phyloP scores from a whole-genome alignment of 768 basidiomycete genomes.

The Auricularia auricula-judae region DNA sequence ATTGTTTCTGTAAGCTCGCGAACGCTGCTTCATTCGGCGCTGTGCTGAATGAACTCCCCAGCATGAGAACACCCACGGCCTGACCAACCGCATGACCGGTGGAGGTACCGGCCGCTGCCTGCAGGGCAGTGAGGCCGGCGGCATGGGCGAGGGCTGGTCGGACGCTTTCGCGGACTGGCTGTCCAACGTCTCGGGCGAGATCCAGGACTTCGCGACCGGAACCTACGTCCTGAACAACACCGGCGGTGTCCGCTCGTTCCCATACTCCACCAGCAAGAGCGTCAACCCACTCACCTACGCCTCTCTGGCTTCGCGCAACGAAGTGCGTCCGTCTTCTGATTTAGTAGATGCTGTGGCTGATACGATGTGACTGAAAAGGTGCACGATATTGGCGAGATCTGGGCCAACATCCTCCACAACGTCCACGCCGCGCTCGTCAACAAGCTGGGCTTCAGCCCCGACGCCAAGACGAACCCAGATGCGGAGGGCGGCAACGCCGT shows the following conservation, averaged over 20 bases:
- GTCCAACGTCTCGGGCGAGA: conserved; percentile 27
- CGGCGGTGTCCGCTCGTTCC: conserved; percentile 42
- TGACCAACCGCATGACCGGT: conserved; percentile 38
- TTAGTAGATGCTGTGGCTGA: too few relatives aligned
- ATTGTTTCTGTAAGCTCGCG: neutral
- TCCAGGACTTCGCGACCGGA: conserved; percentile 29
- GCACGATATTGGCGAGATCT: conserved; percentile 49
- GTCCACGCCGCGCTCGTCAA: conserved; percentile 20
- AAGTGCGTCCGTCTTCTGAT: conserved; percentile 9
- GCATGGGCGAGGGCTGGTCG: conserved; percentile 63
- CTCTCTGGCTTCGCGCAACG: conserved; percentile 23
- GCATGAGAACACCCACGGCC: conserved; percentile 37
- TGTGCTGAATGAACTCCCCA: conserved; percentile 15
- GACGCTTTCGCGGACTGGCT: conserved; percentile 13
- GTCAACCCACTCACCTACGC: conserved; percentile 37
- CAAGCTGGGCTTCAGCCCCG: conserved; percentile 17
- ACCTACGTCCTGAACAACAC: conserved; percentile 41
- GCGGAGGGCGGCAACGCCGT: conserved; percentile 32
- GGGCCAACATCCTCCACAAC: conserved; percentile 33
- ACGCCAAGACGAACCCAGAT: conserved; percentile 30
- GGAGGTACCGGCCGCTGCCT: conserved; percentile 49
- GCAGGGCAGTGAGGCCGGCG: conserved; percentile 50
- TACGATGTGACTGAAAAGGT: conserved; percentile 12
- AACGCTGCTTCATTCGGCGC: neutral
- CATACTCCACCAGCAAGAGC: conserved; percentile 40